phyloP scores from a whole-genome alignment of 495 filamentous ascomycete species.

The Hypomontagnella monticulosa region DNA sequence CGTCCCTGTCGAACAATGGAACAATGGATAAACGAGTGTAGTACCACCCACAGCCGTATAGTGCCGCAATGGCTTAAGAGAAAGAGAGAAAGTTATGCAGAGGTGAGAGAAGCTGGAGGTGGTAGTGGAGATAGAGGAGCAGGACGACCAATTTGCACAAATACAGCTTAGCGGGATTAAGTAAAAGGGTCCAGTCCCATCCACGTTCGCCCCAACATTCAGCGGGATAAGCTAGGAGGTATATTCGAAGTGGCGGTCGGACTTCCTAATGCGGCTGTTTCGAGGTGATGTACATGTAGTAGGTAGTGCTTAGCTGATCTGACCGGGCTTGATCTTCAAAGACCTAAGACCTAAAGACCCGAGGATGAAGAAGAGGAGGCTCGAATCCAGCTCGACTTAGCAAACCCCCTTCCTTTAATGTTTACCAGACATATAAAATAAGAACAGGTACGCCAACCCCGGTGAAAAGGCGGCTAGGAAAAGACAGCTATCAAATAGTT shows the following conservation, averaged over 20 bases:
- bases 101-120: conserved; percentile 3
- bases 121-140: conserved; percentile 11
- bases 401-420: conserved; percentile 20
- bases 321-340: conserved; percentile 5
- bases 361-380: conserved; percentile 8
- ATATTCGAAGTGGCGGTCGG: conserved; percentile 25
- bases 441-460: conserved; percentile 2
- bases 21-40: conserved; percentile 31
- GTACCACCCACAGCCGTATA: conserved; percentile 19
- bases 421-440: conserved; percentile 14
- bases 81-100: background rate
- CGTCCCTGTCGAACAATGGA: background rate
- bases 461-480: conserved; percentile 8
- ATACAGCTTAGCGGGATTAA: background rate
- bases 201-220: conserved; percentile 7
- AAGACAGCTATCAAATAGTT: conserved; percentile 12
- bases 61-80: background rate
- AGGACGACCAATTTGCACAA: conserved; percentile 9
- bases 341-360: background rate
- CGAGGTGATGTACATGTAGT: conserved; percentile 12
- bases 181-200: background rate
- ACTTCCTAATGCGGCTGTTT: conserved; percentile 31
- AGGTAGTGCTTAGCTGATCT: conserved; percentile 26
- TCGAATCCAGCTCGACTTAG: conserved; percentile 25
- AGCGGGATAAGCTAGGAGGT: conserved; percentile 2